These are phyloP conservation scores for Ophiocordyceps unilateralis DNA, from an alignment of 2,329 filamentous ascomycete genomes.

Conservation along the genomic window DNA sequence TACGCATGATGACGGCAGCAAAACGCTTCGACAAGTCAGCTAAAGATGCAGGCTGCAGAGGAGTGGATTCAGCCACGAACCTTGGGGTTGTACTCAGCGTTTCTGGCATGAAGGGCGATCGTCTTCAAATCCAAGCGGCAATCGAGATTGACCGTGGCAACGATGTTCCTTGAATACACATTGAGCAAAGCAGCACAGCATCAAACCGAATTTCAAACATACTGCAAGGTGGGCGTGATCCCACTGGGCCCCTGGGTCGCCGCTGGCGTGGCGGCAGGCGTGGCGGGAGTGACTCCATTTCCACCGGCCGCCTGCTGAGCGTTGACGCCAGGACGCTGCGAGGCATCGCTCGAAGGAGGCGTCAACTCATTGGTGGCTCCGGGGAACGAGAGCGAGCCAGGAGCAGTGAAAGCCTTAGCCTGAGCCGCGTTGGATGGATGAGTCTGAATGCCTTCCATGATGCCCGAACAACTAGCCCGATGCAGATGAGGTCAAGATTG, in stretches of 20 bases:
- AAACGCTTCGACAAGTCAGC: constrained; percentile 52
- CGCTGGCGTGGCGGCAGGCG: constrained; percentile 81
- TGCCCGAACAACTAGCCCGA: neutral
- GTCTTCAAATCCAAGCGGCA: constrained; percentile 97
- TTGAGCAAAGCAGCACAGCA: constrained; percentile 33
- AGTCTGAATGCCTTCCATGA: constrained; percentile 78
- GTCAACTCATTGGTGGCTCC: constrained; percentile 70
- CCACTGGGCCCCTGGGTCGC: constrained; percentile 71
- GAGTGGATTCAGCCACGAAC: constrained; percentile 27
- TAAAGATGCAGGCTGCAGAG: neutral
- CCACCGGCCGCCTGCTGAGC: constrained; percentile 43
- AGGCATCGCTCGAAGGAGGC: constrained; percentile 49
- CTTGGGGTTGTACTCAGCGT: constrained; percentile 98
- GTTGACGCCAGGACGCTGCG: constrained; percentile 20
- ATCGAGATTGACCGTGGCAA: constrained; percentile 95
- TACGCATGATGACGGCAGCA: constrained; percentile 98
- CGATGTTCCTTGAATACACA: constrained; percentile 68
- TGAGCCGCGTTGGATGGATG: constrained; percentile 83
- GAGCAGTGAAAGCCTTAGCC: constrained; percentile 89
- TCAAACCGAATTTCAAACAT: constrained; percentile 44
- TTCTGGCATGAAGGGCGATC: constrained; percentile 92
- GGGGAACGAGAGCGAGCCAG: constrained; percentile 82
- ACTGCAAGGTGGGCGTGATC: constrained; percentile 88
- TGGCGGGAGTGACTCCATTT: constrained; percentile 72
- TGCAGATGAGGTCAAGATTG: neutral